Conservation (phyloP, 2,329 filamentous ascomycete genomes). For the Ambrosiella xylebori region DNA sequence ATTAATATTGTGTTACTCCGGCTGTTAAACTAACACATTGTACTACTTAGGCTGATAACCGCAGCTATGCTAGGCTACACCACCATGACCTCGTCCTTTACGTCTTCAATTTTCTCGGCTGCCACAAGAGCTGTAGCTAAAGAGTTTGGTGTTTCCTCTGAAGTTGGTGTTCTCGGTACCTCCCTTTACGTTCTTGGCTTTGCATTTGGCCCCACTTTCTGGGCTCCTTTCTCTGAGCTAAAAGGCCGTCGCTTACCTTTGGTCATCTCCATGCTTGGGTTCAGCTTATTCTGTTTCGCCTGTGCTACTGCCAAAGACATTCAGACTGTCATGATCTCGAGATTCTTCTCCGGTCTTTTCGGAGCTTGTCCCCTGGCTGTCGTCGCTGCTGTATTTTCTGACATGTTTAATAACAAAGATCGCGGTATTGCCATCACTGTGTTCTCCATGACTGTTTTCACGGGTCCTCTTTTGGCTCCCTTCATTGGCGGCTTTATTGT, state of each 20-base stretch:
- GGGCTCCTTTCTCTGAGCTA: slow-evolving; percentile 57
- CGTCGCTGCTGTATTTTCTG: slow-evolving; percentile 53
- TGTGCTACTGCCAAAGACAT: slow-evolving; percentile 50
- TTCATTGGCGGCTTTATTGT: slow-evolving; percentile 53
- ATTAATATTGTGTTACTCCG: background rate
- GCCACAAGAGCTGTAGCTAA: slow-evolving; percentile 39
- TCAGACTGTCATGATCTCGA: slow-evolving; percentile 50
- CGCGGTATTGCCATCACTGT: slow-evolving; percentile 32
- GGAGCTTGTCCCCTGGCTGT: slow-evolving; percentile 52
- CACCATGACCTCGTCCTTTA: slow-evolving; percentile 54
- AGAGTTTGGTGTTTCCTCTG: slow-evolving; percentile 41
- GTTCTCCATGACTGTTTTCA: slow-evolving; percentile 38
- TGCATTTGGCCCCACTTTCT: slow-evolving; percentile 53
- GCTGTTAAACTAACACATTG: background rate
- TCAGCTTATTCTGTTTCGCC: slow-evolving; percentile 50
- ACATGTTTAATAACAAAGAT: slow-evolving; percentile 50
- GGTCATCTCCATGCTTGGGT: slow-evolving; percentile 46
- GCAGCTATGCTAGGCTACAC: slow-evolving; percentile 55
- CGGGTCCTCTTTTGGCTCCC: slow-evolving; percentile 48
- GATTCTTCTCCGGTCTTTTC: slow-evolving; percentile 59
- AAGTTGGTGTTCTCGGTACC: slow-evolving; percentile 48
- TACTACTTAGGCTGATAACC: slow-evolving; percentile 33
- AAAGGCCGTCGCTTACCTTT: slow-evolving; percentile 48
- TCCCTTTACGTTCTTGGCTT: slow-evolving; percentile 57
- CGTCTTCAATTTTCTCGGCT: slow-evolving; percentile 57